Evolutionary conservation across 2,329 filamentous ascomycete genomes (phyloP).

Genomic region (Aspergillus sp.): DNA sequence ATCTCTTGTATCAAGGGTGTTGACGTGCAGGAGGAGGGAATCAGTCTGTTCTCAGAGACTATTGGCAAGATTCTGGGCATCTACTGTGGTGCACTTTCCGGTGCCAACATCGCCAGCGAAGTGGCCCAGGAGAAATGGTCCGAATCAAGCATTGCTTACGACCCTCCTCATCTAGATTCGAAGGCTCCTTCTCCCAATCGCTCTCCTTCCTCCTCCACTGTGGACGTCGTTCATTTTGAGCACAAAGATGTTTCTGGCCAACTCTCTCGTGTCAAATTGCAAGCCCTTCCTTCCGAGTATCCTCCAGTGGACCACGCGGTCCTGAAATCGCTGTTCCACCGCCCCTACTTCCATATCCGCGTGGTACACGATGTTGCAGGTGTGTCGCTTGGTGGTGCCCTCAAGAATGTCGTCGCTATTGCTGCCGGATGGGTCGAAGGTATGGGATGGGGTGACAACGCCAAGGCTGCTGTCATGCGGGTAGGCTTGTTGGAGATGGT

Average conservation of each 20-base stretch:
- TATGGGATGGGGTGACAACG: conserved; percentile 95
- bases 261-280: conserved; percentile 66
- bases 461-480: conserved; percentile 97
- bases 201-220: conserved; percentile 51
- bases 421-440: conserved; percentile 95
- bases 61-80: conserved; percentile 90
- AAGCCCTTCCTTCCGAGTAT: conserved; percentile 75
- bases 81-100: conserved; percentile 92
- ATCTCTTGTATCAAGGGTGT: conserved; percentile 99
- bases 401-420: conserved; percentile 96
- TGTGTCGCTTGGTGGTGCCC: conserved; percentile 86
- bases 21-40: conserved; percentile 79
- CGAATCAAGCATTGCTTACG: conserved; percentile 95
- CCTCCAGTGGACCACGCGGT: conserved; percentile 81
- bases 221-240: conserved; percentile 51
- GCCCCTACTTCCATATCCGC: conserved; percentile 95
- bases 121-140: conserved; percentile 95
- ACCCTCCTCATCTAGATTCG: conserved; percentile 85
- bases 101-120: conserved; percentile 93
- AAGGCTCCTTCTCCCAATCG: conserved; percentile 63
- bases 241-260: conserved; percentile 69
- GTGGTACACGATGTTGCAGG: conserved; percentile 95
- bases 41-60: conserved; percentile 89
- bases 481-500: conserved; percentile 96
- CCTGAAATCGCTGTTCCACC: conserved; percentile 84